Conservation (phyloP, 257 asterid genomes). For the Fraxinus cuspidata region DNA sequence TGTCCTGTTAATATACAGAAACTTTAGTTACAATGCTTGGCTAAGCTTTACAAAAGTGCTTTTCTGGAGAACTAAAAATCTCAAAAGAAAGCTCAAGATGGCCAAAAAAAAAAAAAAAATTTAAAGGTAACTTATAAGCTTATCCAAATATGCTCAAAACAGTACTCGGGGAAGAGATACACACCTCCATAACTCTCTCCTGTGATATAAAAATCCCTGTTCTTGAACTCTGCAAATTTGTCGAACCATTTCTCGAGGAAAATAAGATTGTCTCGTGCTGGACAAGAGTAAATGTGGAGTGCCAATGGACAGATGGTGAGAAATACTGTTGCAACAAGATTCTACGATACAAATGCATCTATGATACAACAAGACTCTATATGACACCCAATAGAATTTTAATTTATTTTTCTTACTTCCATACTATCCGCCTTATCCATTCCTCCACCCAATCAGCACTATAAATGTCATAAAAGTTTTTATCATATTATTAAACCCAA, state of each 20-base stretch:
- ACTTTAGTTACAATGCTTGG: background rate
- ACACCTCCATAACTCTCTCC: conserved; percentile 65
- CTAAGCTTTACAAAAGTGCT: background rate
- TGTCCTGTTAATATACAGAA: conserved; percentile 42
- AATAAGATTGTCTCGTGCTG: conserved; percentile 56
- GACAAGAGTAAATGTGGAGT: background rate
- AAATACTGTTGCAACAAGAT: background rate
- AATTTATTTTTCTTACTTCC: too few species aligned
- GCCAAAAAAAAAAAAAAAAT: background rate
- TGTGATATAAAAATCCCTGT: conserved; percentile 42
- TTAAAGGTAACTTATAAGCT: background rate
- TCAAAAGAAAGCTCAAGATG: background rate
- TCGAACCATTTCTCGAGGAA: conserved; percentile 54
- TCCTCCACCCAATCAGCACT: background rate
- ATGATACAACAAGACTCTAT: background rate
- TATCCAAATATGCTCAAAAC: background rate
- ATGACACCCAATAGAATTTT: background rate
- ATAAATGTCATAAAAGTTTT: background rate
- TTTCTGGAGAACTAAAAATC: too few species aligned
- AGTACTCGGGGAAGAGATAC: background rate
- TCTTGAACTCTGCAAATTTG: conserved; percentile 44
- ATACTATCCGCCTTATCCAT: background rate
- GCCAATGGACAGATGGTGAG: background rate
- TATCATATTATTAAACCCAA: background rate
- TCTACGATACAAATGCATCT: background rate